Evolutionary conservation across 768 basidiomycete genomes (phyloP).

Genomic region (Panaeolus papilionaceus): DNA sequence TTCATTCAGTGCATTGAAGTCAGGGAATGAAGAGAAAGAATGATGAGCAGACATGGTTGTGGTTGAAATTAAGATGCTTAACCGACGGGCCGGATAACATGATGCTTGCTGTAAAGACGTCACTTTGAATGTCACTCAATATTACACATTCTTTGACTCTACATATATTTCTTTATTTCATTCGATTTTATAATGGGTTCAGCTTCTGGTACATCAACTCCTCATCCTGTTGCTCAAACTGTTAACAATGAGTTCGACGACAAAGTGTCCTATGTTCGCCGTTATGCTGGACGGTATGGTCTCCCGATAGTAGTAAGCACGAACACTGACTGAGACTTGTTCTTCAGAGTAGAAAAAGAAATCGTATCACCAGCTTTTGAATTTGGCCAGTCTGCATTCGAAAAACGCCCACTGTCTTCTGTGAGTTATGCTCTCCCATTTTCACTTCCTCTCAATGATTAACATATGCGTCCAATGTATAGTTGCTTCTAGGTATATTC

Average conservation of each 20-base stretch:
- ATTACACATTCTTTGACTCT: not conserved
- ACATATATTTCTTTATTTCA: not conserved
- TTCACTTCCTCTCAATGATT: not conserved
- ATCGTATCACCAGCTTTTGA: slow-evolving; percentile 27
- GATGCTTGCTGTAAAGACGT: slow-evolving; percentile 3
- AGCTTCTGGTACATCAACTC: slow-evolving; percentile 16
- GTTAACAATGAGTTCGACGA: slow-evolving; percentile 25
- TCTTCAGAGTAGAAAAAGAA: slow-evolving; percentile 31
- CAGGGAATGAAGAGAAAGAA: slow-evolving; percentile 71
- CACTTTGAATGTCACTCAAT: not conserved
- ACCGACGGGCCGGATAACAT: not conserved
- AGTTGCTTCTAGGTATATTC: slow-evolving; percentile 32
- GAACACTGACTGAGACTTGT: not conserved
- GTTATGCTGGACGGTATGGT: slow-evolving; percentile 27
- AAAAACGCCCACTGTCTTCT: slow-evolving; percentile 31
- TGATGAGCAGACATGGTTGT: not conserved
- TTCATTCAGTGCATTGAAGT: slow-evolving; percentile 30
- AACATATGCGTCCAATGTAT: not conserved
- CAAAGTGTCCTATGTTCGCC: slow-evolving; percentile 25
- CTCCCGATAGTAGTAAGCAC: not conserved
- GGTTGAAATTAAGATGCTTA: slow-evolving; percentile 2
- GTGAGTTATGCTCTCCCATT: slow-evolving; percentile 22
- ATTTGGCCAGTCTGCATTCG: slow-evolving; percentile 19
- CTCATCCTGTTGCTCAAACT: slow-evolving; percentile 10
- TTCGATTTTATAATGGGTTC: slow-evolving; percentile 2